These are phyloP conservation scores for Ricinus communis DNA, from an alignment of 345 rosid genomes.

Conservation along the genomic window DNA sequence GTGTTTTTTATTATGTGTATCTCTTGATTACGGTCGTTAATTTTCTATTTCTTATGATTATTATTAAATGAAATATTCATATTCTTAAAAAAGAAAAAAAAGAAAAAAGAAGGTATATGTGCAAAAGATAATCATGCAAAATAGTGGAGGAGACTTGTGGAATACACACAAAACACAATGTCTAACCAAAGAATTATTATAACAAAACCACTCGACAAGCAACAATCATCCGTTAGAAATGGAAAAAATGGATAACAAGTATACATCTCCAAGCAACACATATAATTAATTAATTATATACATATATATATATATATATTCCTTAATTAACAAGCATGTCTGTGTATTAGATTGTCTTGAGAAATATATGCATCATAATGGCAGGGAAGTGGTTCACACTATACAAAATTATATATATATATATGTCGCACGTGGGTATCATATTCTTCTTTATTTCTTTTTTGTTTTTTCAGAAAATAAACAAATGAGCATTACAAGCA, in stretches of 20 bases:
- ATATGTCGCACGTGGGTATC: no score
- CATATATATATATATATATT: neutral
- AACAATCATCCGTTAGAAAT: neutral
- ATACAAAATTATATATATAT: no score
- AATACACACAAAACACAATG: neutral
- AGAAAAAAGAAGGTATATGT: no score
- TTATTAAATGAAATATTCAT: no score
- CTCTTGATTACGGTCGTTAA: no score
- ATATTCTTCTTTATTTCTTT: no score
- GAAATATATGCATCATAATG: neutral
- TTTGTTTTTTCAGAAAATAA: no score
- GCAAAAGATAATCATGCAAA: no score
- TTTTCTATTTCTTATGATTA: no score
- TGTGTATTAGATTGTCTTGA: neutral
- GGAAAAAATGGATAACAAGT: neutral
- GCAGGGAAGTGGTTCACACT: neutral
- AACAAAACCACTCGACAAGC: conserved; percentile 3
- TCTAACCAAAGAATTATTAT: neutral
- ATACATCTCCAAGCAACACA: neutral
- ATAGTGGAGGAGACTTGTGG: neutral
- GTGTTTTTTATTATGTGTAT: no score
- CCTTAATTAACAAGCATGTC: conserved; percentile 1
- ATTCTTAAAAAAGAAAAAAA: no score
- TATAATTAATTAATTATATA: neutral
- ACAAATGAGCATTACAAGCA: no score